Evolutionary conservation across 495 filamentous ascomycete genomes (phyloP).

Genomic region (Penicillium herquei): DNA sequence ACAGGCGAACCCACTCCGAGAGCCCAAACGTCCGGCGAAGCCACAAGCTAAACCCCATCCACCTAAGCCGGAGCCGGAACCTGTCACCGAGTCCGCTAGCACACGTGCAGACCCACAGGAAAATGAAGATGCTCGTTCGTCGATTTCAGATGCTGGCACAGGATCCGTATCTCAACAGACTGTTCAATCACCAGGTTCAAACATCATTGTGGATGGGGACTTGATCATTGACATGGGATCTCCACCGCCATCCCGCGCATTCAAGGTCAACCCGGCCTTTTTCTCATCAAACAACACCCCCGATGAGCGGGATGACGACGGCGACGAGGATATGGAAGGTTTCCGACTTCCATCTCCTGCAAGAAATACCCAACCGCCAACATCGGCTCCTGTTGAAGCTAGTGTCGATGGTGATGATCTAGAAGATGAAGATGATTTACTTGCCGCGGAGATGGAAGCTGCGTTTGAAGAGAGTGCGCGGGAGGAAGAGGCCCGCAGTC

Average conservation of each 20-base stretch:
- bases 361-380: conserved; percentile 14
- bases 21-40: conserved; percentile 25
- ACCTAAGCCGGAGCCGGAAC: conserved; percentile 10
- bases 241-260: conserved; percentile 36
- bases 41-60: conserved; percentile 14
- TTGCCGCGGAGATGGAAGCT: conserved; percentile 50
- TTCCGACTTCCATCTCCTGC: conserved; percentile 42
- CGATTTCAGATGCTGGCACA: conserved; percentile 34
- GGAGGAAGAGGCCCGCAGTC: conserved; percentile 37
- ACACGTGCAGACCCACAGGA: conserved; percentile 20
- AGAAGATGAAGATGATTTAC: conserved; percentile 43
- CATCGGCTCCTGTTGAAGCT: conserved; percentile 4
- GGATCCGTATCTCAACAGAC: conserved; percentile 35
- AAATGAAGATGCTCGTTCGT: conserved; percentile 22
- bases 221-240: conserved; percentile 54
- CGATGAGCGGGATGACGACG: conserved; percentile 36
- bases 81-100: conserved; percentile 12
- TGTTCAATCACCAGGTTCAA: conserved; percentile 38
- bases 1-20: conserved; percentile 37
- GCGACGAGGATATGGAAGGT: conserved; percentile 42
- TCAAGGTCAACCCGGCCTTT: conserved; percentile 42
- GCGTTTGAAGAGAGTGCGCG: conserved; percentile 45
- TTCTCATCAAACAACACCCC: conserved; percentile 44
- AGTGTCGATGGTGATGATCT: conserved; percentile 25
- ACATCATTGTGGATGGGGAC: conserved; percentile 49